Evolutionary conservation across 2,329 filamentous ascomycete species (phyloP).

Genomic region (Nemania sp.): DNA sequence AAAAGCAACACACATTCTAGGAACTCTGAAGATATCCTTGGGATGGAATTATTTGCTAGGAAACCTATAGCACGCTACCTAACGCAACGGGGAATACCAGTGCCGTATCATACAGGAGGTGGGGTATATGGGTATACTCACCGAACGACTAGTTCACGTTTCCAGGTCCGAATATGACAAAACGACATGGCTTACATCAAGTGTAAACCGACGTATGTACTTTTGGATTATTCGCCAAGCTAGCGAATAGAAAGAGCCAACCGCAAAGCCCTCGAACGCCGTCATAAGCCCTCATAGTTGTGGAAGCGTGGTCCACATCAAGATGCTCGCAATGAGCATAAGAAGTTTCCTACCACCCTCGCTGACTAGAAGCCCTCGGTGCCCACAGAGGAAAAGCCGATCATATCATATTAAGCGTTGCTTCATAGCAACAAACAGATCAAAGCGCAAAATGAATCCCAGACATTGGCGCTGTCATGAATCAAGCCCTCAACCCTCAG

Average conservation of each 20-base stretch:
- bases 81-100: slow-evolving; percentile 16
- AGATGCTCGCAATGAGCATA: slow-evolving; percentile 44
- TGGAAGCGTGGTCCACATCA: slow-evolving; percentile 51
- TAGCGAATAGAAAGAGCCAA: slow-evolving; percentile 29
- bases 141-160: slow-evolving; percentile 37
- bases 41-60: slow-evolving; percentile 27
- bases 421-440: slow-evolving; percentile 25
- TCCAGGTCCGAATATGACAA: slow-evolving; percentile 27
- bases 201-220: slow-evolving; percentile 24
- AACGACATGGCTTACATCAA: too few species aligned
- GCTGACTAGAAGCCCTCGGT: slow-evolving; percentile 50
- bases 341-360: slow-evolving; percentile 52
- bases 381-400: slow-evolving; percentile 53
- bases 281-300: slow-evolving; percentile 51
- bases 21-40: background rate
- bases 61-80: slow-evolving; percentile 33
- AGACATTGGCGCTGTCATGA: slow-evolving; percentile 41
- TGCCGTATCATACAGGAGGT: slow-evolving; percentile 24
- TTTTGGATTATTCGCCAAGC: slow-evolving; percentile 18
- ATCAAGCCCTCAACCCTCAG: slow-evolving; percentile 50
- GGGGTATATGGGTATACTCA: slow-evolving; percentile 48
- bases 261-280: slow-evolving; percentile 51
- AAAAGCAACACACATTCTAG: slow-evolving; percentile 9
- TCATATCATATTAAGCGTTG: slow-evolving; percentile 35
- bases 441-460: slow-evolving; percentile 39